These are phyloP conservation scores for Cryoendolithus antarcticus DNA, from an alignment of 2,329 filamentous ascomycete species.

Conservation along the genomic window DNA sequence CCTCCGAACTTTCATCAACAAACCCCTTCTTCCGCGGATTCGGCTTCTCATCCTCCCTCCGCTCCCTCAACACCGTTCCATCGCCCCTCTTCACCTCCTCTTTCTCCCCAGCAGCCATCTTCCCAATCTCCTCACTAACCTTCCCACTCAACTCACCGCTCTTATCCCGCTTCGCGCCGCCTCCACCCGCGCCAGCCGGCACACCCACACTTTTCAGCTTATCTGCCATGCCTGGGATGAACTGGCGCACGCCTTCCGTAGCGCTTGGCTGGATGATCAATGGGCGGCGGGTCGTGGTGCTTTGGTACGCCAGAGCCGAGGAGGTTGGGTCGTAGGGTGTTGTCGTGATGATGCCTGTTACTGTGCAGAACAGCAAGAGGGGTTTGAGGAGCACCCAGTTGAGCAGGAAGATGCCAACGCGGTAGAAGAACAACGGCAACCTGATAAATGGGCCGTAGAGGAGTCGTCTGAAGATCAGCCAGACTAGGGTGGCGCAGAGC, in stretches of 20 bases:
- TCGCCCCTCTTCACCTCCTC: conserved; percentile 21
- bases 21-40: conserved; percentile 53
- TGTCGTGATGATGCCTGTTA: conserved; percentile 35
- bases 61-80: conserved; percentile 31
- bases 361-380: conserved; percentile 39
- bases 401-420: conserved; percentile 9
- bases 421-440: conserved; percentile 43
- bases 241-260: conserved; percentile 20
- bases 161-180: conserved; percentile 26
- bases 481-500: conserved; percentile 57
- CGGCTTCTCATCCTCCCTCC: conserved; percentile 23
- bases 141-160: conserved; percentile 18
- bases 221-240: conserved; percentile 17
- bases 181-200: conserved; percentile 39
- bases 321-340: conserved; percentile 5
- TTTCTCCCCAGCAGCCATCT: conserved; percentile 29
- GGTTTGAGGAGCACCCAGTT: conserved; percentile 19
- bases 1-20: conserved; percentile 16
- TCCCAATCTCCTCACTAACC: conserved; percentile 29
- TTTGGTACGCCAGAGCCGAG: conserved; percentile 4
- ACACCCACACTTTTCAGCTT: conserved; percentile 19
- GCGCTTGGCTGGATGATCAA: conserved; percentile 36
- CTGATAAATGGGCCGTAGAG: conserved; percentile 82
- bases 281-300: conserved; percentile 20
- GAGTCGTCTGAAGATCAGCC: conserved; percentile 74